Evolutionary conservation across 495 filamentous ascomycete genomes (phyloP).

Genomic region (Penicillium salamii): DNA sequence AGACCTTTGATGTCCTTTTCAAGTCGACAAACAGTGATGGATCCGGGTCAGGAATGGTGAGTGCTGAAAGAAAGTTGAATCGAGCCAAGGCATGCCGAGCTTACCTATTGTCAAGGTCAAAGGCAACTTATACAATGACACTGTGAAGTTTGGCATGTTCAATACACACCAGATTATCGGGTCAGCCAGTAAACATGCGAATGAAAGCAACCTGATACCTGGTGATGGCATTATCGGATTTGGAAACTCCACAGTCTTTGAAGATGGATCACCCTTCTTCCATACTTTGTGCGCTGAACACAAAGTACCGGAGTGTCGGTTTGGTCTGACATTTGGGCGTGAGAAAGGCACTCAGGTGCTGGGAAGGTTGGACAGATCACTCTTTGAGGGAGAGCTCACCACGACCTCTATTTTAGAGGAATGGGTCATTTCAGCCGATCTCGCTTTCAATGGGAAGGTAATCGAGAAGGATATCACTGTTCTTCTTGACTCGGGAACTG

Average conservation of each 20-base stretch:
- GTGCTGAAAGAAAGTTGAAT: neutral
- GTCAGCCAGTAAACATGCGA: neutral
- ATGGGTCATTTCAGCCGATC: constrained; percentile 10
- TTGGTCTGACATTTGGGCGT: constrained; percentile 6
- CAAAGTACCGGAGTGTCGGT: constrained; percentile 7
- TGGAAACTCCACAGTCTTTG: constrained; percentile 3
- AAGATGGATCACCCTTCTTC: constrained; percentile 6
- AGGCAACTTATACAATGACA: constrained; percentile 11
- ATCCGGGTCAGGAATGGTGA: constrained; percentile 13
- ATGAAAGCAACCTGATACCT: constrained; percentile 3
- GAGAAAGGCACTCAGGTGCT: constrained; percentile 9
- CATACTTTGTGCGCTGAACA: constrained; percentile 9
- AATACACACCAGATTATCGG: constrained; percentile 9
- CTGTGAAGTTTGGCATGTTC: constrained; percentile 8
- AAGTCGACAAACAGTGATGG: constrained; percentile 15
- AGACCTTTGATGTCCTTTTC: constrained; percentile 9
- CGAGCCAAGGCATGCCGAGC: neutral
- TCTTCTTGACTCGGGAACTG: constrained; percentile 9
- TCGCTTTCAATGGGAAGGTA: constrained; percentile 8
- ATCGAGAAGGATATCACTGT: constrained; percentile 1
- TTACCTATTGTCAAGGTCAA: constrained; percentile 1
- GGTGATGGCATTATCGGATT: constrained; percentile 18
- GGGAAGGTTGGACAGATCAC: constrained; percentile 6
- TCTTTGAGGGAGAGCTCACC: constrained; percentile 11
- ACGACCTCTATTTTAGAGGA: constrained; percentile 4